These are phyloP conservation scores for Solanum lignicaule DNA, from an alignment of 257 asterid species.

Conservation along the genomic window DNA sequence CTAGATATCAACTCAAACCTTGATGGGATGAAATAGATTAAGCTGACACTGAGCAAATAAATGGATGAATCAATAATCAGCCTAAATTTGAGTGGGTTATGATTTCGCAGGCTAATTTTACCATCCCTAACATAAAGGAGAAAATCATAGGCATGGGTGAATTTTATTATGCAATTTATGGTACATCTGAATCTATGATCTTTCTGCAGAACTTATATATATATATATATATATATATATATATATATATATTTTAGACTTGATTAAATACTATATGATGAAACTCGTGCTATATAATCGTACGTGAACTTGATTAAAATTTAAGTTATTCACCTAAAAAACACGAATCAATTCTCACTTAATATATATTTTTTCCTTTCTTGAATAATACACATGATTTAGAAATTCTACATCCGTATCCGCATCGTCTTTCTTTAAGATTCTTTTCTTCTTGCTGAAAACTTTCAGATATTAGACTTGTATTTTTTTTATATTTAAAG, in stretches of 20 bases:
- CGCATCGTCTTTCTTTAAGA: background rate
- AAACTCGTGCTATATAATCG: background rate
- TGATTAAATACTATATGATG: too few relatives aligned
- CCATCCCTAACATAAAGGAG: background rate
- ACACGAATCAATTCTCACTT: background rate
- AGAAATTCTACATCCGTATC: background rate
- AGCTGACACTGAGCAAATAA: too few relatives aligned
- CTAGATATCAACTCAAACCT: background rate
- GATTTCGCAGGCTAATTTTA: too few relatives aligned
- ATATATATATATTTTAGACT: too few relatives aligned
- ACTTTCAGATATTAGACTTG: background rate
- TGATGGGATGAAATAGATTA: background rate
- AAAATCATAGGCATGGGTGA: background rate
- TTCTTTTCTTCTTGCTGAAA: background rate
- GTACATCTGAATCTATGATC: background rate
- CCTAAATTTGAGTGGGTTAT: background rate
- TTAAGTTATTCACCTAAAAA: background rate
- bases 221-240: too few relatives aligned
- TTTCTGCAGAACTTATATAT: background rate
- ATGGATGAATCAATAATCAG: background rate
- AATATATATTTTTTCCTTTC: background rate
- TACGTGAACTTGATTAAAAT: background rate
- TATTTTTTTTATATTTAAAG: too few relatives aligned
- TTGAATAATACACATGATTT: background rate
- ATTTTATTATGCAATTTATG: background rate